Percentiles rank a stretch among this genome's conserved stretches.
Conservation (phyloP, 306 rosid genomes). For the Vigna angularis region DNA sequence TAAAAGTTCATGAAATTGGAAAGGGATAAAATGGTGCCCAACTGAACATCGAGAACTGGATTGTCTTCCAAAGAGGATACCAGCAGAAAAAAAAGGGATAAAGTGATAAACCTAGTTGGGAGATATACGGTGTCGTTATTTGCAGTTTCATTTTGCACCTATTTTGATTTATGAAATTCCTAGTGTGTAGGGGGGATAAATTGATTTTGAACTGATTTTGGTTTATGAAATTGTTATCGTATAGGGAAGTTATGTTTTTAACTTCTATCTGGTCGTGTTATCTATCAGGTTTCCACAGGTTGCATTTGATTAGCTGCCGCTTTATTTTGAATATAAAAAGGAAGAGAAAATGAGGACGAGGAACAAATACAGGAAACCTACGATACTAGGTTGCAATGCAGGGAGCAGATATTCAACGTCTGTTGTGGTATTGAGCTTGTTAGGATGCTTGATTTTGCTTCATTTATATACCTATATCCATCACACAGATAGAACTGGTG, state of each 20-base stretch:
- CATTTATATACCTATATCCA: slow-evolving; percentile 59
- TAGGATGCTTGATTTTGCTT: slow-evolving; percentile 79
- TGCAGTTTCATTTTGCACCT: slow-evolving; percentile 15
- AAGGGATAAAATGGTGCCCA: neutral
- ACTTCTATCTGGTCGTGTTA: slow-evolving; percentile 50
- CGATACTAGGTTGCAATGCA: slow-evolving; percentile 74
- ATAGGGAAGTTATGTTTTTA: slow-evolving; percentile 39
- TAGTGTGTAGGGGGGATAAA: slow-evolving; percentile 3
- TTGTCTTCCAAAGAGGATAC: neutral
- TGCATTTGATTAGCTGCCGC: slow-evolving; percentile 76
- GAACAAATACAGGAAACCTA: slow-evolving; percentile 87
- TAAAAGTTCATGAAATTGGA: slow-evolving; percentile 13
- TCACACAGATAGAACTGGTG: slow-evolving; percentile 47
- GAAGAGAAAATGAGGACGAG: slow-evolving; percentile 84
- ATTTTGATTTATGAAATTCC: slow-evolving; percentile 30
- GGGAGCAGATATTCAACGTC: slow-evolving; percentile 74
- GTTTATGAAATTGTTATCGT: slow-evolving; percentile 23
- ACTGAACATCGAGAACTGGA: neutral
- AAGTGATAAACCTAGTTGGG: neutral
- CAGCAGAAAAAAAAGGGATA: neutral
- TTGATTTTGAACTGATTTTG: slow-evolving; percentile 27
- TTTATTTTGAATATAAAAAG: slow-evolving; percentile 67
- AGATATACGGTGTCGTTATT: slow-evolving; percentile 9
- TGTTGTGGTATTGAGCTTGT: slow-evolving; percentile 72
- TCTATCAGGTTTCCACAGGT: slow-evolving; percentile 68